phyloP scores from a whole-genome alignment of 2,329 filamentous ascomycete genomes.

The Mycosphaerella sp. region DNA sequence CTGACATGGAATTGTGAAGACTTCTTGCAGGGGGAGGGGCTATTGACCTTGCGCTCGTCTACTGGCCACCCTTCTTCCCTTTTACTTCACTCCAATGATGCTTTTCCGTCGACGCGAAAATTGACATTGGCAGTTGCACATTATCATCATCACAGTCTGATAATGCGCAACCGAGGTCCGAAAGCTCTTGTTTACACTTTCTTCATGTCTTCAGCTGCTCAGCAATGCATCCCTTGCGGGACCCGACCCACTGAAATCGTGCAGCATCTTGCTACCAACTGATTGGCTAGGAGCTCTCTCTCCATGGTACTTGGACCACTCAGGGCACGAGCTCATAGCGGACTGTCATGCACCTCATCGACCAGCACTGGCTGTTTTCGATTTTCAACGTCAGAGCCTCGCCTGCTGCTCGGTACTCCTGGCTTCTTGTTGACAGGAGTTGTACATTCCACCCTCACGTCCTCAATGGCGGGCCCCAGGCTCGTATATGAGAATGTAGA shows the following conservation, averaged over 20 bases:
- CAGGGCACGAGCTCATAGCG: slow-evolving; percentile 1
- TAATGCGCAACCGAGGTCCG: background rate
- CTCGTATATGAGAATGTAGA: slow-evolving; percentile 8
- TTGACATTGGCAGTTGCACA: background rate
- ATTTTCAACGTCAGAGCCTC: slow-evolving; percentile 1
- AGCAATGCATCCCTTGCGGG: slow-evolving; percentile 18
- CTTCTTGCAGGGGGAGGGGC: background rate
- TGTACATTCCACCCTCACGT: slow-evolving; percentile 30
- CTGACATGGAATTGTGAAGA: background rate
- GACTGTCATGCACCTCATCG: slow-evolving; percentile 12
- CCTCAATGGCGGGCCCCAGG: slow-evolving; percentile 12
- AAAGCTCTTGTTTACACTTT: slow-evolving; percentile 16
- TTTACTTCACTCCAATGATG: background rate
- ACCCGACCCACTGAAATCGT: slow-evolving; percentile 1
- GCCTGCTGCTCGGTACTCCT: slow-evolving; percentile 15
- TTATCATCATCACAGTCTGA: background rate
- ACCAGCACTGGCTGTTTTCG: background rate
- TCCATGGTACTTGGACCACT: background rate
- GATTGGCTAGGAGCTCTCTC: background rate
- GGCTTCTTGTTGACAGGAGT: slow-evolving; percentile 26
- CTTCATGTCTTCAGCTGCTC: slow-evolving; percentile 14
- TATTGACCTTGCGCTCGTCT: background rate
- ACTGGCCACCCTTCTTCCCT: background rate
- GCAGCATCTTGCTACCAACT: background rate
- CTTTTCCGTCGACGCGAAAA: background rate